Percentiles rank a stretch among this genome's conserved stretches.
Conservation (phyloP, 352 stramenopile species). For the Pythium aphanidermatum region DNA sequence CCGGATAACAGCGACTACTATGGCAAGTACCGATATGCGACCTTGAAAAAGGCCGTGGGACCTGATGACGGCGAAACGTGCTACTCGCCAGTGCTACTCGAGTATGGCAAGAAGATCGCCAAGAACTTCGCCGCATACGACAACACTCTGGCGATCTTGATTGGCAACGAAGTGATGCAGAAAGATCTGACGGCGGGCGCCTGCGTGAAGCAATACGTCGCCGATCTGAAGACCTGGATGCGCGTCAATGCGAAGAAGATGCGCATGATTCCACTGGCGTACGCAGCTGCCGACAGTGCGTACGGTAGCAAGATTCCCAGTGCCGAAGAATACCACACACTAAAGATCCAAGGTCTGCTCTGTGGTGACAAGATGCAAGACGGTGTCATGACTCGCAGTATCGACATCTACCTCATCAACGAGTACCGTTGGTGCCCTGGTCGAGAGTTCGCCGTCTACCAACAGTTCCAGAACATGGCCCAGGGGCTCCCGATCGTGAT, state of each 20-base stretch:
- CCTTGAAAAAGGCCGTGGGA: constrained; percentile 41
- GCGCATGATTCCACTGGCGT: constrained; percentile 70
- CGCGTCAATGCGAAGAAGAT: constrained; percentile 79
- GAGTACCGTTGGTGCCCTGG: constrained; percentile 84
- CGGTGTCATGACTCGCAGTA: constrained; percentile 70
- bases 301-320: constrained; percentile 51
- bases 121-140: constrained; percentile 87
- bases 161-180: constrained; percentile 89
- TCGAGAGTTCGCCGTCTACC: constrained; percentile 72
- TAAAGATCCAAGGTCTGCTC: constrained; percentile 80
- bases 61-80: constrained; percentile 65
- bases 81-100: constrained; percentile 78
- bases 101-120: constrained; percentile 82
- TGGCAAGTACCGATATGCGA: constrained; percentile 70
- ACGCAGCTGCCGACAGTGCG: constrained; percentile 77
- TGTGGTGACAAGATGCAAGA: constrained; percentile 84
- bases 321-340: constrained; percentile 77
- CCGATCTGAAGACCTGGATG: constrained; percentile 88
- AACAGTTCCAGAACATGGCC: constrained; percentile 71
- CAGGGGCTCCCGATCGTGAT: constrained; percentile 79
- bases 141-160: constrained; percentile 79
- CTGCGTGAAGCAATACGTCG: constrained; percentile 81
- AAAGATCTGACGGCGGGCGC: constrained; percentile 67
- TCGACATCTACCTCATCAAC: constrained; percentile 88
- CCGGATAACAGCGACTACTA: constrained; percentile 83